These are phyloP conservation scores for Thelonectria discophora DNA, from an alignment of 2,329 filamentous ascomycete species.

Conservation along the genomic window DNA sequence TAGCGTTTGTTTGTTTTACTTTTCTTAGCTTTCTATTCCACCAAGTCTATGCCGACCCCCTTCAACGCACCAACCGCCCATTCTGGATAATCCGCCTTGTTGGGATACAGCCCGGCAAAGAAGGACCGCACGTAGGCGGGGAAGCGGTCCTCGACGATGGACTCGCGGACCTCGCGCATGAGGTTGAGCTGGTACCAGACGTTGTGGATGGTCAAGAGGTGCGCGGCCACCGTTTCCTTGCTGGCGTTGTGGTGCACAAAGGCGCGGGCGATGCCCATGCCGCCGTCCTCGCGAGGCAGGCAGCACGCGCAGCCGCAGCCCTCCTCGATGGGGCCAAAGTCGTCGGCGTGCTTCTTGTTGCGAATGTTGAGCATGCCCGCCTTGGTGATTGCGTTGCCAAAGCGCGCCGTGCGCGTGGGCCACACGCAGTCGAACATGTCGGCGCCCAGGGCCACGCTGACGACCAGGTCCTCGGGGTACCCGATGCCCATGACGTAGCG, in stretches of 20 bases:
- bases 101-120: conserved; percentile 75
- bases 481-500: conserved; percentile 99
- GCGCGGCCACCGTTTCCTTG: conserved; percentile 93
- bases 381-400: conserved; percentile 91
- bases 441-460: conserved; percentile 91
- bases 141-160: conserved; percentile 83
- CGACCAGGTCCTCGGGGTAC: conserved; percentile 94
- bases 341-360: conserved; percentile 76
- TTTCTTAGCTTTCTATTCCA: conserved; percentile 29
- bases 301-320: conserved; percentile 86
- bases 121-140: conserved; percentile 81
- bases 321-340: conserved; percentile 85
- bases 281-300: conserved; percentile 69
- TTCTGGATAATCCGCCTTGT: conserved; percentile 72
- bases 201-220: conserved; percentile 90
- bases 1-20: neutral
- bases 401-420: conserved; percentile 95
- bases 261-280: conserved; percentile 83
- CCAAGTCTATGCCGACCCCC: conserved; percentile 78
- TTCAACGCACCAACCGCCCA: conserved; percentile 87
- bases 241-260: conserved; percentile 91
- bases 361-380: conserved; percentile 85
- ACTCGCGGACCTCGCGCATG: conserved; percentile 78
- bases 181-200: conserved; percentile 90
- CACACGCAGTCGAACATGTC: conserved; percentile 99